Percentiles rank a stretch among this genome's conserved stretches.
phyloP scores from a whole-genome alignment of 1,139 yeast genomes.

The Hemisphaericaspora subhashii region DNA sequence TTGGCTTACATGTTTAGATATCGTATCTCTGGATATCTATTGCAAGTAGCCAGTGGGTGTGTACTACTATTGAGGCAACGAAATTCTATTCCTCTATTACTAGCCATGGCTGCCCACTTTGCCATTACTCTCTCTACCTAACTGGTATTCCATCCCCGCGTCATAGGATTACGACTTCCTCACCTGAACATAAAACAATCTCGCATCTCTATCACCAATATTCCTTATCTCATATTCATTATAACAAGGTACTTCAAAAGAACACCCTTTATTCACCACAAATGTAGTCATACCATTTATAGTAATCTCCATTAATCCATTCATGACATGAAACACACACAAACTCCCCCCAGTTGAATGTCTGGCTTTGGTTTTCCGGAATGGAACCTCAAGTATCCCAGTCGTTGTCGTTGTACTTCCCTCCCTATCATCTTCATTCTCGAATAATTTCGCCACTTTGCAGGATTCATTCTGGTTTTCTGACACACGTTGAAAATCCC shows the following conservation, averaged over 20 bases:
- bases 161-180: slow-evolving; percentile 17
- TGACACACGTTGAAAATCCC: slow-evolving; percentile 48
- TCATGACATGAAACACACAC: slow-evolving; percentile 71
- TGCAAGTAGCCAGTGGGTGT: too few species aligned
- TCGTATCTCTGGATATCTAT: too few species aligned
- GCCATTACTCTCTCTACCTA: slow-evolving; percentile 1
- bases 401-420: slow-evolving; percentile 54
- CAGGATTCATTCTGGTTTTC: slow-evolving; percentile 38
- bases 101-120: too few species aligned
- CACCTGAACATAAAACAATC: slow-evolving; percentile 76
- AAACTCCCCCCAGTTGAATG: slow-evolving; percentile 49
- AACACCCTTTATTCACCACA: slow-evolving; percentile 69
- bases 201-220: slow-evolving; percentile 55
- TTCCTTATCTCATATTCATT: slow-evolving; percentile 68
- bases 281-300: slow-evolving; percentile 56
- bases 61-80: too few species aligned
- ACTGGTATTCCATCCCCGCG: slow-evolving; percentile 4
- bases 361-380: slow-evolving; percentile 58
- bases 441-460: slow-evolving; percentile 66
- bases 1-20: too few species aligned
- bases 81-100: too few species aligned
- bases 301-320: slow-evolving; percentile 70
- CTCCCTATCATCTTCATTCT: slow-evolving; percentile 62
- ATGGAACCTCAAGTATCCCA: slow-evolving; percentile 71
- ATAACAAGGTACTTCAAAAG: slow-evolving; percentile 79